Conservation (phyloP, 352 stramenopile species). For the Globisporangium nodosum region DNA sequence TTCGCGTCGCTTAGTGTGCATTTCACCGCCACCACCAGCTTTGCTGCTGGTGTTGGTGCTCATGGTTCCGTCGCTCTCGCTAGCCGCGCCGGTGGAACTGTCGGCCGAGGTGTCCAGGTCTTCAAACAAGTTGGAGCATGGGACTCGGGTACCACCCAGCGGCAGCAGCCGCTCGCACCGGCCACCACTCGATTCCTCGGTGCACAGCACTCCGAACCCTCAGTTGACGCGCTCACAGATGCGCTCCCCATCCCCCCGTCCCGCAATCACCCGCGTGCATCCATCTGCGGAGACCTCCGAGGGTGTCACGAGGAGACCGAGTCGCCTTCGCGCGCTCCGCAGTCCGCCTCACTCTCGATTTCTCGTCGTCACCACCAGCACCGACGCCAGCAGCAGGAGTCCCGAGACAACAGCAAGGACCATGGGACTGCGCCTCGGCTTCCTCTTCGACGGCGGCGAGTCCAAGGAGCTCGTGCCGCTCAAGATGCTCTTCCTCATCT, state of each 20-base stretch:
- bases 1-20: constrained; percentile 1
- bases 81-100: background rate
- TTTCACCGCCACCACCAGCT: background rate
- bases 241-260: background rate
- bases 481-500: constrained; percentile 68
- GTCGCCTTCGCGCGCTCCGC: background rate
- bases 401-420: background rate
- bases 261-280: background rate
- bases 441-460: constrained; percentile 60
- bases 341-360: background rate
- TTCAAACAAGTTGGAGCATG: too few relatives aligned
- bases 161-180: too few relatives aligned
- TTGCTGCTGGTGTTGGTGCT: background rate
- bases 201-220: background rate
- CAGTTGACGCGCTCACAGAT: background rate
- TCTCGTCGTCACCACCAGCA: background rate
- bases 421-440: constrained; percentile 29
- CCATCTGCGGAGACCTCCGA: background rate
- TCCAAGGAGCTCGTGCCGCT: constrained; percentile 53
- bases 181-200: background rate
- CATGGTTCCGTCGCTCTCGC: background rate
- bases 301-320: too few relatives aligned
- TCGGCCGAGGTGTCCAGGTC: too few relatives aligned
- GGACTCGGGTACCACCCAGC: too few relatives aligned
- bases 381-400: background rate